Base-by-base conservation (phyloP, 1,139 yeast species). In the Scheffersomyces segobiensis region DNA sequence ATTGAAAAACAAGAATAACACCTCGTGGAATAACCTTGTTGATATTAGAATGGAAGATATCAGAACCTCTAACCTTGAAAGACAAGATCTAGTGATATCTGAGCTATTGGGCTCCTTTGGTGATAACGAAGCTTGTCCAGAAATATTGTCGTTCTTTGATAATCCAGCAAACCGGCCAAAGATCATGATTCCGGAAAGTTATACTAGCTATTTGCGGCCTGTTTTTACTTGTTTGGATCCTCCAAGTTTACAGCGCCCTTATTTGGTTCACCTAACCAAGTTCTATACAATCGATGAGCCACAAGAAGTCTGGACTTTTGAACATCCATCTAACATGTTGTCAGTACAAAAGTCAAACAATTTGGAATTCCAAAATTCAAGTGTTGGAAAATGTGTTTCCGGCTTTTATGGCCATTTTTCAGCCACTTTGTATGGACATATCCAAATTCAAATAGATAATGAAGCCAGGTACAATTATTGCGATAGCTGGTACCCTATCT, bases 41-140 rank as follows among this genome's bases (percentile, higher is more conserved):
- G 70, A 78, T 7, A 71, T 92, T 4, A 68, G 87, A 1, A 72
- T 79, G 54, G 78, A 76, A 7, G 97, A 92, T 71, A 83, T 87
- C 72, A 75, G 93, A 39, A 32, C 42, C 5, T 32, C 42, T 32
- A 60, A 66, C 3, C 82, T 87, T 82, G 59, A 69, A 2, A 6
- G 58, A 62, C 53, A 65, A 62, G 83, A 89, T 65, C 68, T 93
- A 52, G 81, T 93, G 17, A 80, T 93, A 1, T 89, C 96, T 51
- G 98, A 93, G 69, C 76, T 93, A 42, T 72, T 93, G 32, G 98
- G 98, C 2, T 91, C 97, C 6, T 89, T 93, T 75, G 98, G 97
- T 0, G 95, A 96, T 71, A 93, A 93, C 71, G 98, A 93, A 69
- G 78, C 91, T 18, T 82, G 91, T 17, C 98, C 98, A 0, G 98